Base-by-base conservation (phyloP, 2,329 filamentous ascomycete species). In the Tolypocladium inflatum region DNA sequence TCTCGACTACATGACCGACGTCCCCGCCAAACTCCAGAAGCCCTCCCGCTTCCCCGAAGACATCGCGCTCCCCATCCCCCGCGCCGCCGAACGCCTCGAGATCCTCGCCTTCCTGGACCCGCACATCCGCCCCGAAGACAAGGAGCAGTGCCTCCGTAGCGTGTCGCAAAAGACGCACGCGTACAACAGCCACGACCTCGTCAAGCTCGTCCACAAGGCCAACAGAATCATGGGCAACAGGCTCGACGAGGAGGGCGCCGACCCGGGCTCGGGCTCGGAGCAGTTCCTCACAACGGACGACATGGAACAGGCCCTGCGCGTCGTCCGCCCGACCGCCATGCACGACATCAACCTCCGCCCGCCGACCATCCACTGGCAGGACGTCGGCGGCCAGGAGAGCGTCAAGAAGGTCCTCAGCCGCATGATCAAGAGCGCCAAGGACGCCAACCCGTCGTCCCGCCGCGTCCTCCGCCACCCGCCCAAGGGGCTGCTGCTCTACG, bases 311-410 rank as follows among this genome's bases (percentile, higher is more conserved):
- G 90, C 91, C 1, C 78, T 93, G 41, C 78, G 82, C 42, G 75
- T 82, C 57, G 85, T 91, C n/a, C 81, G 84, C 13, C 91, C 93
- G 1, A 91, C 88, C 1, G 90, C 91, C 4, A 93, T 97, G 83
- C 86, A 90, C 63, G 91, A 95, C 67, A 86, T 96, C 57, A 90
- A 94, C 68, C 79, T 97, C 53, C 90, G 95, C 67, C 92, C 90
- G 10, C 92, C 91, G 0, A 91, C 89, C 17, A 86, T 96, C 35
- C 82, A 81, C 70, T 97, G 91, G 91, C 79, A 81, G 54, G 90
- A 97, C 66, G 93, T 97, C 55, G 92, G 91, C 60, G 93, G 93
- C 1, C 89, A 96, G 62, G 83, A 88, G 51, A 78, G 82, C 45
- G 84, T 96, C 61, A 95, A 95, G 68, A 78, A 75, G 58, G 76